These are phyloP conservation scores for Stemphylium beticola DNA, from an alignment of 2,329 filamentous ascomycete species.

Conservation along the genomic window DNA sequence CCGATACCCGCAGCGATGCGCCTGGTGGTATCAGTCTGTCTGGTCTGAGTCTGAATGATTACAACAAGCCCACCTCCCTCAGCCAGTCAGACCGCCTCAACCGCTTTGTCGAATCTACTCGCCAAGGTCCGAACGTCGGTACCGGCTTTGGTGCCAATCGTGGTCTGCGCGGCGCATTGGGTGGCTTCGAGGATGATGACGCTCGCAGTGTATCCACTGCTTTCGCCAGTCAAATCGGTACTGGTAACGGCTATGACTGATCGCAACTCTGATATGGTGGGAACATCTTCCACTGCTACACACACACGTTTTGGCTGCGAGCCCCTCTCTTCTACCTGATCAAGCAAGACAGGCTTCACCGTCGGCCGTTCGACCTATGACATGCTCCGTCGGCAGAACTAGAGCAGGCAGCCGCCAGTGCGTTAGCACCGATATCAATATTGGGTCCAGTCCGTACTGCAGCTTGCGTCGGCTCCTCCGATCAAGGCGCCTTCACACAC, in stretches of 20 bases:
- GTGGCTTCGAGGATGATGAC: slow-evolving; percentile 77
- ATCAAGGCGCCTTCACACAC: background rate
- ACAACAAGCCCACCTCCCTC: slow-evolving; percentile 73
- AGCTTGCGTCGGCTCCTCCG: background rate
- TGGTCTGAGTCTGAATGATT: slow-evolving; percentile 76
- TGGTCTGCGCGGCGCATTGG: slow-evolving; percentile 49
- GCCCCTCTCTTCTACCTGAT: slow-evolving; percentile 12
- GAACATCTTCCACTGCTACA: slow-evolving; percentile 1
- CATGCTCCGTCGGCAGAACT: slow-evolving; percentile 4
- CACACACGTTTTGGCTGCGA: slow-evolving; percentile 17
- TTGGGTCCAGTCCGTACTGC: slow-evolving; percentile 6
- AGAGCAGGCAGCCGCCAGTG: slow-evolving; percentile 11
- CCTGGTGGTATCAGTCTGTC: slow-evolving; percentile 88
- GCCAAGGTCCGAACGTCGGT: slow-evolving; percentile 61
- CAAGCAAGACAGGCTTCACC: slow-evolving; percentile 7
- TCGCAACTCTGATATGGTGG: slow-evolving; percentile 18
- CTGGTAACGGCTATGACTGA: slow-evolving; percentile 67
- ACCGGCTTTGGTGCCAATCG: slow-evolving; percentile 52
- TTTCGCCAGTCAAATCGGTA: slow-evolving; percentile 94
- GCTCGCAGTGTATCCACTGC: slow-evolving; percentile 95
- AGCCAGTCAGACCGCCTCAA: slow-evolving; percentile 91
- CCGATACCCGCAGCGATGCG: slow-evolving; percentile 78
- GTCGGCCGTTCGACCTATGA: background rate
- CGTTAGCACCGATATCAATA: slow-evolving; percentile 17
- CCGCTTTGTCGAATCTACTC: slow-evolving; percentile 88